Conservation (phyloP, 345 rosid species). For the Nasturtium officinale region DNA sequence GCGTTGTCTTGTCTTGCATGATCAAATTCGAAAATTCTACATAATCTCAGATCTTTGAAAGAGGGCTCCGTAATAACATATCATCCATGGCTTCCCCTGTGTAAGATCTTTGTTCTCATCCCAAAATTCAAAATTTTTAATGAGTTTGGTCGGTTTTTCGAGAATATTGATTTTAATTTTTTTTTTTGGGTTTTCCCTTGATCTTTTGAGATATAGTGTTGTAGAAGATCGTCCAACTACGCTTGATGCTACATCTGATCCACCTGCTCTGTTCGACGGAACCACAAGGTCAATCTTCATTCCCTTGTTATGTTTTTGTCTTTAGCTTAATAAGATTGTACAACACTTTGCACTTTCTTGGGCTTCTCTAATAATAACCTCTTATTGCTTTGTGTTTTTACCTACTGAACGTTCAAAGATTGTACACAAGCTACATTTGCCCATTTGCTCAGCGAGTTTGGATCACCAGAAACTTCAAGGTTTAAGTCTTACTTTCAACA, state of each 20-base stretch:
- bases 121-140: background rate
- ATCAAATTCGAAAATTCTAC: background rate
- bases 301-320: background rate
- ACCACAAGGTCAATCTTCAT: conserved; percentile 54
- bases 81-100: conserved; percentile 21
- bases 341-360: background rate
- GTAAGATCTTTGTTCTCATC: conserved; percentile 29
- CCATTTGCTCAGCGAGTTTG: conserved; percentile 92
- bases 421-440: conserved; percentile 64
- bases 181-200: background rate
- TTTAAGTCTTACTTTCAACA: conserved; percentile 24
- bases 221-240: conserved; percentile 54
- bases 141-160: background rate
- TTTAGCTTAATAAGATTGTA: background rate
- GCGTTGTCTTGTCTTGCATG: background rate
- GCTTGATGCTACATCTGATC: conserved; percentile 60
- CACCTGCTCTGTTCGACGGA: conserved; percentile 78
- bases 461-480: conserved; percentile 94
- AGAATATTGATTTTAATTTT: background rate
- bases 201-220: conserved; percentile 26
- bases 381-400: conserved; percentile 1
- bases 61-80: background rate
- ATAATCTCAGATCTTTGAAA: conserved; percentile 11
- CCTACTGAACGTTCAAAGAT: conserved; percentile 41
- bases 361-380: background rate